Conservation (phyloP, 2,329 filamentous ascomycete genomes). For the Scopulariopsis brevicaulis region DNA sequence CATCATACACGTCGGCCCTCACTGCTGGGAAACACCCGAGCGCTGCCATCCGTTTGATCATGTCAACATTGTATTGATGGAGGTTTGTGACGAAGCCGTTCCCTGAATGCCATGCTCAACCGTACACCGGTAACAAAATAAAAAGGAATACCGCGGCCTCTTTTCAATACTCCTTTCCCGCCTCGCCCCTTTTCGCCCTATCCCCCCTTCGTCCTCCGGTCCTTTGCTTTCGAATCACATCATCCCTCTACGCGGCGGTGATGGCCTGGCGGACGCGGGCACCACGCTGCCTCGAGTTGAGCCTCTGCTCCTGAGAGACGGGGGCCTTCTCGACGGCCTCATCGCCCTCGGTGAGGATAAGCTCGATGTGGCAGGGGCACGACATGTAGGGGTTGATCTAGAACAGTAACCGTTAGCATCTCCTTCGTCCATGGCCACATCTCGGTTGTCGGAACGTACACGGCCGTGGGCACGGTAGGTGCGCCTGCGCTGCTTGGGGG, state of each 20-base stretch:
- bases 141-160: conserved; percentile 2
- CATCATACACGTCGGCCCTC: background rate
- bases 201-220: conserved; percentile 8
- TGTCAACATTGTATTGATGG: conserved; percentile 5
- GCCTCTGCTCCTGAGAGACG: conserved; percentile 46
- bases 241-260: conserved; percentile 44
- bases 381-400: conserved; percentile 99
- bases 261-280: conserved; percentile 52
- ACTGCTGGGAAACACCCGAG: background rate
- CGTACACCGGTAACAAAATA: conserved; percentile 6
- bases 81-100: conserved; percentile 5
- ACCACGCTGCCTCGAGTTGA: conserved; percentile 90
- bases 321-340: conserved; percentile 89
- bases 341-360: conserved; percentile 96
- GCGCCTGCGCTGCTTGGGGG: conserved; percentile 96
- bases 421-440: background rate
- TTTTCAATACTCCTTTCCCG: conserved; percentile 3
- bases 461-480: conserved; percentile 99
- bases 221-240: conserved; percentile 1
- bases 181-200: conserved; percentile 6
- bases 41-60: background rate
- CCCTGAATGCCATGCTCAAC: conserved; percentile 6
- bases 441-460: conserved; percentile 53
- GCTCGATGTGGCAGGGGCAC: conserved; percentile 99
- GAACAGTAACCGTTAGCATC: background rate